Evolutionary conservation across 371 early-diverging fungal species (phyloP).

Genomic region (Rhizopus arrhizus): DNA sequence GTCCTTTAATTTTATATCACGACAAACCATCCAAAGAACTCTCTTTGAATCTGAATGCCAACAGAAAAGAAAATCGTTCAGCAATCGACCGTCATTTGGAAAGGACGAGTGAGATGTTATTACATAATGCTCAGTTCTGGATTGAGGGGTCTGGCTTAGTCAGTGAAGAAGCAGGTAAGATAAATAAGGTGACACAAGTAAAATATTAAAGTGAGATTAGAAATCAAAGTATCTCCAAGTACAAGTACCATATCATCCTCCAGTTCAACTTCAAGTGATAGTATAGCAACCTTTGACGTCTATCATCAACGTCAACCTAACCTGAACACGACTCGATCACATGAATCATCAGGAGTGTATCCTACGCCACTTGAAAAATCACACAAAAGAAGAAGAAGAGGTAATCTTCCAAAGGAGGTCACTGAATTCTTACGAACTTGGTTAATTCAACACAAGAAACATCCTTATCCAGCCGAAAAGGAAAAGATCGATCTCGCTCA

Average conservation of each 20-base stretch:
- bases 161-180: slow-evolving; percentile 15
- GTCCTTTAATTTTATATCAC: slow-evolving; percentile 31
- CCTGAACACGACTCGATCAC: slow-evolving; percentile 1
- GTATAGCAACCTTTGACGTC: slow-evolving; percentile 25
- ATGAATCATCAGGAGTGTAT: slow-evolving; percentile 9
- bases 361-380: slow-evolving; percentile 11
- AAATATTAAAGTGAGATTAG: not conserved
- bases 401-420: slow-evolving; percentile 67
- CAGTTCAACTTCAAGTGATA: slow-evolving; percentile 32
- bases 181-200: not conserved
- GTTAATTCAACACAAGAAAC: slow-evolving; percentile 76
- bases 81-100: slow-evolving; percentile 45
- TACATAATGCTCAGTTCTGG: slow-evolving; percentile 50
- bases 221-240: slow-evolving; percentile 30
- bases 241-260: slow-evolving; percentile 32
- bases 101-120: slow-evolving; percentile 43
- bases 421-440: slow-evolving; percentile 71
- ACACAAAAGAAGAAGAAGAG: slow-evolving; percentile 52
- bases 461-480: slow-evolving; percentile 84
- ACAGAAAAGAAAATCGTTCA: slow-evolving; percentile 21
- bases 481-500: slow-evolving; percentile 71
- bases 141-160: slow-evolving; percentile 15
- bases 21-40: slow-evolving; percentile 24
- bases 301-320: not conserved
- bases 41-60: slow-evolving; percentile 11